Conservation (phyloP, 2,329 filamentous ascomycete species). For the Xylariaceae sp. region DNA sequence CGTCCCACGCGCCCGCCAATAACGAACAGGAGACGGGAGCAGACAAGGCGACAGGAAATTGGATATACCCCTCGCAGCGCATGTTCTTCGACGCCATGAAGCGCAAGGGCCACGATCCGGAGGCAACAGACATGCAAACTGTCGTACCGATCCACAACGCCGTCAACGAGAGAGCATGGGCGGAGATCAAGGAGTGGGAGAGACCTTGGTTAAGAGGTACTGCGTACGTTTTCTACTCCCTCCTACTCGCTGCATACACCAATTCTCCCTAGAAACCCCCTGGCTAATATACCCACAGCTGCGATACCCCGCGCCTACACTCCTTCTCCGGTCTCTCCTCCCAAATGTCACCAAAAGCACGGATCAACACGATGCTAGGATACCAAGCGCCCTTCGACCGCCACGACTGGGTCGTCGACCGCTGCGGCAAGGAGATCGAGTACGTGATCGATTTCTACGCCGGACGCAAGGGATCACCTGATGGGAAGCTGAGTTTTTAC, state of each 20-base stretch:
- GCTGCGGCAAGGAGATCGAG: slow-evolving; percentile 80
- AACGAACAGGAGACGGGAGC: slow-evolving; percentile 73
- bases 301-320: slow-evolving; percentile 75
- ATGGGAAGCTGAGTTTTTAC: slow-evolving; percentile 56
- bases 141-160: slow-evolving; percentile 98
- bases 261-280: neutral
- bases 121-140: slow-evolving; percentile 74
- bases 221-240: slow-evolving; percentile 39
- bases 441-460: slow-evolving; percentile 99
- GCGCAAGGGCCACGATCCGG: slow-evolving; percentile 76
- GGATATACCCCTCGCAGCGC: slow-evolving; percentile 94
- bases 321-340: slow-evolving; percentile 73
- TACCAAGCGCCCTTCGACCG: slow-evolving; percentile 90
- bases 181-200: slow-evolving; percentile 89
- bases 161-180: slow-evolving; percentile 95
- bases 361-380: slow-evolving; percentile 79
- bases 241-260: neutral
- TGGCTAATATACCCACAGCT: slow-evolving; percentile 38
- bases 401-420: slow-evolving; percentile 95
- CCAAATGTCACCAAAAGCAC: slow-evolving; percentile 74
- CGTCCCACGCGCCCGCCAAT: slow-evolving; percentile 48
- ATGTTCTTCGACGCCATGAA: slow-evolving; percentile 98
- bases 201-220: slow-evolving; percentile 56
- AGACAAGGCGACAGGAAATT: slow-evolving; percentile 71
- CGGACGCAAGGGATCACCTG: slow-evolving; percentile 49